A percentile compares a stretch with the other conserved stretches of the same genome.
Evolutionary conservation across 768 basidiomycete genomes (phyloP).

Genomic region (Cyathus striatus): DNA sequence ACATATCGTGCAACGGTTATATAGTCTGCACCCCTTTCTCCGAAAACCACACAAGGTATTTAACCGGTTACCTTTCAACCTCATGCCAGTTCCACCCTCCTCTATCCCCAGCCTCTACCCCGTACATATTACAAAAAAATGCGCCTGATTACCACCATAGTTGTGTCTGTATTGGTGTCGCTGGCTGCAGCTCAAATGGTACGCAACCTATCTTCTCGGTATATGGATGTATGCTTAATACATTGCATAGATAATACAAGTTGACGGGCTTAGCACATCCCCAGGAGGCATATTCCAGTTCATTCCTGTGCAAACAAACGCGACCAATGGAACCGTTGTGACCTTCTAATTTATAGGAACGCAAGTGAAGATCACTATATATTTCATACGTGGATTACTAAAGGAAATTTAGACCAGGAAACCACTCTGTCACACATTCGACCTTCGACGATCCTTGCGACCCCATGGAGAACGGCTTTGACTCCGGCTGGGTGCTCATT

Average conservation of each 20-base stretch:
- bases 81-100: neutral
- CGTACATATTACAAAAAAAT: conserved; percentile 1
- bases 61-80: neutral
- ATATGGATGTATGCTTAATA: neutral
- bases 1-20: too few relatives aligned
- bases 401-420: conserved; percentile 32
- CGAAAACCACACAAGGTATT: too few relatives aligned
- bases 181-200: conserved; percentile 18
- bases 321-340: conserved; percentile 36
- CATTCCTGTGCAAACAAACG: conserved; percentile 35
- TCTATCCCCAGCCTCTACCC: neutral
- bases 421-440: conserved; percentile 52
- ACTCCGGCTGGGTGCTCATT: conserved; percentile 50
- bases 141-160: conserved; percentile 5
- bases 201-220: conserved; percentile 1
- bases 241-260: conserved; percentile 24
- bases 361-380: conserved; percentile 22
- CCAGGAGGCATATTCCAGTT: conserved; percentile 39
- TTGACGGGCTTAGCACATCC: conserved; percentile 24
- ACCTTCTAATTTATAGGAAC: conserved; percentile 45
- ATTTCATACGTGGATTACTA: neutral
- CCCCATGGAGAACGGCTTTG: conserved; percentile 41
- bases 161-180: conserved; percentile 7
- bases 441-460: conserved; percentile 39
- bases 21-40: neutral